Evolutionary conservation across 192 early-diverging fungal genomes (phyloP).

Genomic region (Endogone sp.): DNA sequence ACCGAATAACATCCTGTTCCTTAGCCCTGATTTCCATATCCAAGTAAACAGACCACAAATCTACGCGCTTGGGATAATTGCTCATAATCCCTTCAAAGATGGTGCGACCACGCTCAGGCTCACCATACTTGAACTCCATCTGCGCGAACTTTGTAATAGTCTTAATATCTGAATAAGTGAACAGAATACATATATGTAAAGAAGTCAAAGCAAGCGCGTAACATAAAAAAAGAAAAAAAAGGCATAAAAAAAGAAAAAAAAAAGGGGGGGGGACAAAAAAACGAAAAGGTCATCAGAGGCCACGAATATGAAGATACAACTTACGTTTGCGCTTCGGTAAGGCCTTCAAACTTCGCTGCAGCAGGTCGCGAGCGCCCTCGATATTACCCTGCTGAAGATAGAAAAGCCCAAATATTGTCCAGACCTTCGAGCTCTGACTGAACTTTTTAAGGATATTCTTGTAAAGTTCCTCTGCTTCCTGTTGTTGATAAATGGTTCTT

Average conservation of each 20-base stretch:
- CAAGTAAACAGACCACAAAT: conserved; percentile 95
- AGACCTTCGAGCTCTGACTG: conserved; percentile 85
- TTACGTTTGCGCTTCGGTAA: conserved; percentile 92
- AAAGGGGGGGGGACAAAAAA: too few relatives aligned
- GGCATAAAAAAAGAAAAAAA: too few relatives aligned
- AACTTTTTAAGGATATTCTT: conserved; percentile 80
- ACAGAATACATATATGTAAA: neutral
- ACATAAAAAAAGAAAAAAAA: too few relatives aligned
- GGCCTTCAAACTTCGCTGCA: conserved; percentile 74
- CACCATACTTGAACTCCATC: conserved; percentile 97
- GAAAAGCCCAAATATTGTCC: conserved; percentile 83
- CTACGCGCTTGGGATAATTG: conserved; percentile 89
- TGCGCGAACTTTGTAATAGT: conserved; percentile 93
- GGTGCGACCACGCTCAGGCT: conserved; percentile 94
- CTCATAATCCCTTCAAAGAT: conserved; percentile 95
- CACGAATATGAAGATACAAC: conserved; percentile 7
- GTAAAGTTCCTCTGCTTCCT: conserved; percentile 32
- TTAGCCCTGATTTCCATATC: conserved; percentile 91
- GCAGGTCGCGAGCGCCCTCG: conserved; percentile 74
- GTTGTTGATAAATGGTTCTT: neutral
- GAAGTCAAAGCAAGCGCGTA: too few relatives aligned
- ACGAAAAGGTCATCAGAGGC: conserved; percentile 6
- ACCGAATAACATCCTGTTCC: conserved; percentile 65
- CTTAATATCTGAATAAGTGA: conserved; percentile 69
- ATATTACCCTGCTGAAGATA: conserved; percentile 69